Evolutionary conservation across 306 rosid species (phyloP).

Genomic region (Canavalia gladiata): DNA sequence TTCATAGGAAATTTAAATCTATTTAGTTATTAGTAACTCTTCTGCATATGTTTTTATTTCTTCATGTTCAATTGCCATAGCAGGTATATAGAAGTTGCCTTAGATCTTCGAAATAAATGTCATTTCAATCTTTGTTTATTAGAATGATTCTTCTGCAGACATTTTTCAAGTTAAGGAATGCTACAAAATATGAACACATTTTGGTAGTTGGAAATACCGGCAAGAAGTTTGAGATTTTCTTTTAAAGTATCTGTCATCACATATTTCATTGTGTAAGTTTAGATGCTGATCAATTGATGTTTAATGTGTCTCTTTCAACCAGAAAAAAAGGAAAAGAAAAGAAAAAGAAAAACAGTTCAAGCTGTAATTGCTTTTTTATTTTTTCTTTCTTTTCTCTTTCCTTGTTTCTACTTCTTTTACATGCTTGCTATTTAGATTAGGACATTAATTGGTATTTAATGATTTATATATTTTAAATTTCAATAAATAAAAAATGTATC

Average conservation of each 20-base stretch:
- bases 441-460: no score
- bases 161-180: conserved; percentile 86
- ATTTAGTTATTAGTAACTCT: conserved; percentile 13
- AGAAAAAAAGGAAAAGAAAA: no score
- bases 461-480: no score
- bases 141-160: conserved; percentile 69
- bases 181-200: conserved; percentile 82
- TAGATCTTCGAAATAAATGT: conserved; percentile 41
- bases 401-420: no score
- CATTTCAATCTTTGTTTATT: conserved; percentile 52
- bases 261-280: conserved; percentile 20
- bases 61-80: conserved; percentile 53
- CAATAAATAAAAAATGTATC: no score
- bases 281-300: not conserved
- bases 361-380: no score
- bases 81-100: conserved; percentile 69
- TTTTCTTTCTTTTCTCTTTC: no score
- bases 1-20: conserved; percentile 27
- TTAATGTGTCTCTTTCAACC: no score
- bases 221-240: conserved; percentile 84
- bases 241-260: conserved; percentile 68
- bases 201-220: conserved; percentile 83
- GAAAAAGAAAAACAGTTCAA: no score
- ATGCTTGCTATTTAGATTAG: no score
- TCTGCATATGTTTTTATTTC: conserved; percentile 36